Conservation (phyloP, 2,329 filamentous ascomycete genomes). For the Aureobasidium sp. region DNA sequence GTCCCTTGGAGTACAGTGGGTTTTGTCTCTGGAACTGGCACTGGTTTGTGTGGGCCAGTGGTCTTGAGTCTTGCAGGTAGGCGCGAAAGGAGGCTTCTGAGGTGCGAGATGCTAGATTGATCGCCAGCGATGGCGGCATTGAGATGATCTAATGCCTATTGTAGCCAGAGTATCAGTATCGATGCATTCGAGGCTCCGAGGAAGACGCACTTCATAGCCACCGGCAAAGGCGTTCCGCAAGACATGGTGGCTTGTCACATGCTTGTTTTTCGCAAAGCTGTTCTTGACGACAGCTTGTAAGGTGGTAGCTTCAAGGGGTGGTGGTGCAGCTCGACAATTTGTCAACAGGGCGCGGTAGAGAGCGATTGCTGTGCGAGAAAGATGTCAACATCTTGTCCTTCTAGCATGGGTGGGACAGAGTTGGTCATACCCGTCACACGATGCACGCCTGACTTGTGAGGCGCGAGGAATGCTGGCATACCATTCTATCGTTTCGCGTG, state of each 20-base stretch:
- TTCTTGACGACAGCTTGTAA: constrained; percentile 48
- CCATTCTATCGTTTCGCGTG: constrained; percentile 13
- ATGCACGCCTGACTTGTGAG: constrained; percentile 44
- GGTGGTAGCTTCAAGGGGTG: neutral
- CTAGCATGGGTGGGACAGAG: neutral
- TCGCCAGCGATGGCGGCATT: constrained; percentile 34
- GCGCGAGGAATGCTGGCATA: constrained; percentile 33
- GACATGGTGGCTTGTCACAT: constrained; percentile 53
- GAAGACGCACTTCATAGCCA: constrained; percentile 55
- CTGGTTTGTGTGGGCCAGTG: neutral
- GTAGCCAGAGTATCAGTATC: neutral
- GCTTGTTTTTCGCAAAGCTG: constrained; percentile 55
- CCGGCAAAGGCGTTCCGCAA: constrained; percentile 56
- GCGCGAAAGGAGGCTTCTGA: constrained; percentile 22
- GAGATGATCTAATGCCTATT: constrained; percentile 37
- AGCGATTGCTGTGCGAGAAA: constrained; percentile 49
- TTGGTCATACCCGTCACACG: constrained; percentile 43
- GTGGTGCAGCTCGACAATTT: constrained; percentile 26
- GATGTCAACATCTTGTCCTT: neutral
- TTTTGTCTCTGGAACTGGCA: constrained; percentile 17
- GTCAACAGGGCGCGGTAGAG: constrained; percentile 64
- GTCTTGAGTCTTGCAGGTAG: constrained; percentile 21
- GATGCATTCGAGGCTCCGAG: neutral
- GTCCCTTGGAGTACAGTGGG: neutral
- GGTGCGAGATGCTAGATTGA: constrained; percentile 22